Evolutionary conservation across 805 yeast species (phyloP).

Genomic region (Metschnikowia gelsemii): DNA sequence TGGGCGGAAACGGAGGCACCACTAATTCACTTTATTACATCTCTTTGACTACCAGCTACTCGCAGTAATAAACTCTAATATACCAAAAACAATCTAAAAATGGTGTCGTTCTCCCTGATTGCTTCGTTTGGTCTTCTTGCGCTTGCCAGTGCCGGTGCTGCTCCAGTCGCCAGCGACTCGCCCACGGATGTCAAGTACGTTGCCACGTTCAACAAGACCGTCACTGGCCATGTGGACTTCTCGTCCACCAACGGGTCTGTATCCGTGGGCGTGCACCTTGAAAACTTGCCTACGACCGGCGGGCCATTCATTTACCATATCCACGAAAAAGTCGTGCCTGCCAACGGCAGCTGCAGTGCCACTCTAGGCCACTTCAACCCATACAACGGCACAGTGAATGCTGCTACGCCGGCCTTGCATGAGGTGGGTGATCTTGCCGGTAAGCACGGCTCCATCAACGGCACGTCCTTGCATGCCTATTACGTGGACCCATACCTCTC

Average conservation of each 20-base stretch:
- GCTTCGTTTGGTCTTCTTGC: slow-evolving; percentile 15
- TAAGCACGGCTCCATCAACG: slow-evolving; percentile 36
- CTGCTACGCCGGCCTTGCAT: slow-evolving; percentile 24
- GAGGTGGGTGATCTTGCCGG: slow-evolving; percentile 44
- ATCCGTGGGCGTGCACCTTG: slow-evolving; percentile 31
- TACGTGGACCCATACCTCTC: slow-evolving; percentile 34
- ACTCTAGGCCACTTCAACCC: slow-evolving; percentile 41
- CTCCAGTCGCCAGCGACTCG: slow-evolving; percentile 32
- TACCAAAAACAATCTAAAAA: no score
- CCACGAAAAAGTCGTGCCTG: slow-evolving; percentile 38
- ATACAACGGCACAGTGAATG: slow-evolving; percentile 30
- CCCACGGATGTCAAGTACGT: slow-evolving; percentile 27
- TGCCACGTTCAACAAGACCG: slow-evolving; percentile 25
- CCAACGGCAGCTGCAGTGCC: slow-evolving; percentile 33
- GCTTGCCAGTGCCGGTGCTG: slow-evolving; percentile 20
- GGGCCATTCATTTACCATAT: slow-evolving; percentile 44
- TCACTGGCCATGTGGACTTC: slow-evolving; percentile 33
- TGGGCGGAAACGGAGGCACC: no score
- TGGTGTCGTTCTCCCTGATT: slow-evolving; percentile 11
- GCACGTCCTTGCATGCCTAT: slow-evolving; percentile 25
- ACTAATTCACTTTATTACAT: no score
- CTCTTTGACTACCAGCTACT: no score
- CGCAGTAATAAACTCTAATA: no score
- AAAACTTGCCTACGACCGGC: slow-evolving; percentile 33
- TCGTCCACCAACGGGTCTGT: slow-evolving; percentile 34